Base-by-base conservation (phyloP, 225 moss, liverwort and hornwort genomes). In the Polytrichum commune region DNA sequence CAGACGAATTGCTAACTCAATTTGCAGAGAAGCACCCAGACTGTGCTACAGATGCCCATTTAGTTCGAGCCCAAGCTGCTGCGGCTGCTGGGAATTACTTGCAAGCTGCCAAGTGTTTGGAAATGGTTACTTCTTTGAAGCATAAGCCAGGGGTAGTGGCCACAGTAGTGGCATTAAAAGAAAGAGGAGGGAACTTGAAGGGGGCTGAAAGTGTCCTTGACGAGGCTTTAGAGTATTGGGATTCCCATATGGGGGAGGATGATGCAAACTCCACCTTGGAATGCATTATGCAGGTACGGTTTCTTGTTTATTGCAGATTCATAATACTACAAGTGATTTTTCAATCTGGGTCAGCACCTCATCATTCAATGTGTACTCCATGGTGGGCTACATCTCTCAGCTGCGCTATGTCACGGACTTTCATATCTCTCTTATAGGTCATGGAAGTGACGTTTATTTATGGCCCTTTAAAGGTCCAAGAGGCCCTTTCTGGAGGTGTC, bases 121-220 rank as follows among this genome's bases (percentile, higher is more conserved):
- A 98, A 73, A 75, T 81, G 62, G 86, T 95, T 64, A 67, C 80
- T 23, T 85, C 90, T 67, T 72, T 90, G 46, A 83, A 84, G 62
- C 85, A 93, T 75, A 93, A 82, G 75, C 88, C 87, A 33, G 93
- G 92, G 65, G 88, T 93, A 92, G 83, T 93, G 74, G 97, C 95
- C 8, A 93, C 97, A 27, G 72, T 91, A 29, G 92, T 95, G 72
- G 91, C 91, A 58, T 86, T 98, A 83, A 95, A 90, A 76, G 84
- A 79, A 74, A 83, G 84, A 81, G 89, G 88, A 58, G 95, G 95
- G 64, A 93, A 95, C 69, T 75, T 91, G 53, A 86, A 91, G 55
- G 90, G 76, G 65, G 97, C 97, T 30, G 95, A 98, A 73, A 75
- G 81, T 30, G 88, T 90, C 53, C 75, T 98, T 66, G 97, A 98